A percentile compares a stretch with the other conserved stretches of the same genome.
Conservation (phyloP, 352 stramenopile genomes). For the Phytophthora cactorum region DNA sequence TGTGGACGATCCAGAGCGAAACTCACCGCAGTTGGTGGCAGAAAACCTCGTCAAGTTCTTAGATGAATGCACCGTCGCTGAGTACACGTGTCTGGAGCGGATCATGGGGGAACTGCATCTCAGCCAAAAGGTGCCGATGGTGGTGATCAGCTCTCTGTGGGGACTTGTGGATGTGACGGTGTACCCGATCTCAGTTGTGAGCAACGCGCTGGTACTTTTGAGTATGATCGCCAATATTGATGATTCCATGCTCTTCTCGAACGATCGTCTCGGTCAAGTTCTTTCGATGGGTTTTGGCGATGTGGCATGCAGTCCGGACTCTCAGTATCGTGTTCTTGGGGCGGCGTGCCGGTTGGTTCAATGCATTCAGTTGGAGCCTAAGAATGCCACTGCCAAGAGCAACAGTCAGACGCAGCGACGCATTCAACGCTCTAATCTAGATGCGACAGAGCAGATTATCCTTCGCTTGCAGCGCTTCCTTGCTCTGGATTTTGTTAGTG, state of each 20-base stretch:
- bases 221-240: slow-evolving; percentile 77
- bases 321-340: slow-evolving; percentile 59
- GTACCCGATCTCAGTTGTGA: slow-evolving; percentile 66
- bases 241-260: slow-evolving; percentile 66
- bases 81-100: slow-evolving; percentile 81
- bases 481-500: slow-evolving; percentile 85
- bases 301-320: slow-evolving; percentile 54
- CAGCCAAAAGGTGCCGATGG: slow-evolving; percentile 62
- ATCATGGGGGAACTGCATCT: slow-evolving; percentile 71
- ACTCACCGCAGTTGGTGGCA: slow-evolving; percentile 53
- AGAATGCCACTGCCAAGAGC: slow-evolving; percentile 35
- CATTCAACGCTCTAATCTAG: slow-evolving; percentile 78
- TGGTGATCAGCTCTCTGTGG: slow-evolving; percentile 76
- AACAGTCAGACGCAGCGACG: slow-evolving; percentile 53
- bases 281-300: slow-evolving; percentile 65
- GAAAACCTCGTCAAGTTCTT: slow-evolving; percentile 79
- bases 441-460: slow-evolving; percentile 91
- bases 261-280: slow-evolving; percentile 62
- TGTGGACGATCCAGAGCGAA: slow-evolving; percentile 44
- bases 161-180: slow-evolving; percentile 62
- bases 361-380: slow-evolving; percentile 64
- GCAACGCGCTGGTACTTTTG: slow-evolving; percentile 65
- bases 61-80: slow-evolving; percentile 77
- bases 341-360: slow-evolving; percentile 70
- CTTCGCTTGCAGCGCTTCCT: slow-evolving; percentile 88